Base-by-base conservation (phyloP, 129 eudicot species). In the Silybum marianum region DNA sequence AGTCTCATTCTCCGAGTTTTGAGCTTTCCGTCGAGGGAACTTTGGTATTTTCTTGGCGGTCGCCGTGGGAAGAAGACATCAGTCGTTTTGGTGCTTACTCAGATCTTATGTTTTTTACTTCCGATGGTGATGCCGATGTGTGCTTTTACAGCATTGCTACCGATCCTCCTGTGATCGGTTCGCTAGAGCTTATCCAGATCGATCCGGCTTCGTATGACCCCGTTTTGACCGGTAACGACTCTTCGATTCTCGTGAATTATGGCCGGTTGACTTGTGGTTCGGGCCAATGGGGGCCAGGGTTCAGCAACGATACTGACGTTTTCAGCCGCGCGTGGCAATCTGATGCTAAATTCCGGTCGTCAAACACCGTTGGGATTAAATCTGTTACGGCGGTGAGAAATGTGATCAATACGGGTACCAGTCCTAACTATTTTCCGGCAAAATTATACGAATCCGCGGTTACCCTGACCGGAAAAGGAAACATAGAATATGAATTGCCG, bases 141-240 rank as follows among this genome's bases (percentile, higher is more conserved):
- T 96, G 99, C 65, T 91, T 96, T 11, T 96, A 93, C 86, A 91
- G 97, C 83, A 93, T 96, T 70, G 98, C 97, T 48, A 96, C 99
- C 34, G 99, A 96, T 82, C 82, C 98, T 10, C 99, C 99, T 1
- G 91, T 96, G 0, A 85, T 96, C 25, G 97, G 89, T 18, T 93
- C 99, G 10, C 71, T 96, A 7, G 89, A 93, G 83, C 78, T 96
- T 6, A 63, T 84, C 63, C 91, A 88, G 81, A 85, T 93, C 69
- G 97, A 91, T 77, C 88, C 89, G 28, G 87, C 86, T 34, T 84
- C 99, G 0, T 96, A 96, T 71, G 86, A 87, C 60, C 71, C 93
- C 1, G 73, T 8, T 28, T 78, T 83, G 5, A 86, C 85, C 0
- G 89, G 88, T 3, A 85, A 81, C 24, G 86, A 75, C 54, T 78